phyloP scores from a whole-genome alignment of 2,329 filamentous ascomycete genomes.

The Calonectria leucothoes region DNA sequence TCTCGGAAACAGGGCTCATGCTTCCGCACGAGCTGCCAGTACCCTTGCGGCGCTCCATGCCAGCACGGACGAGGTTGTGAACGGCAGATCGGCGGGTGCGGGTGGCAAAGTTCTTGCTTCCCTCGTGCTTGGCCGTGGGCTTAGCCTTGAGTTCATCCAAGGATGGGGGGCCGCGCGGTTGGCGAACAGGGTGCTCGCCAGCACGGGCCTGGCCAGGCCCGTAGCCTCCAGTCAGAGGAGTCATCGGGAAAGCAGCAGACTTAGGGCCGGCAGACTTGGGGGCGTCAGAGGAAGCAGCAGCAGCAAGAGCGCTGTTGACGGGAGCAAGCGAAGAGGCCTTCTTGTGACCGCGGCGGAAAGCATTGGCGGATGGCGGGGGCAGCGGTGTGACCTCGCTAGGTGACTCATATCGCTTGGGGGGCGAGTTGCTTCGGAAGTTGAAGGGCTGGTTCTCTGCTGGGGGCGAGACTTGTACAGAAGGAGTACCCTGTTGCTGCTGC shows the following conservation, averaged over 20 bases:
- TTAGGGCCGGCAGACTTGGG: constrained; percentile 77
- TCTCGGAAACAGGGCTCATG: constrained; percentile 91
- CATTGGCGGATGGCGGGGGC: constrained; percentile 88
- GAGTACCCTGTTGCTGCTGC: constrained; percentile 65
- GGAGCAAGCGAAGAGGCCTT: constrained; percentile 83
- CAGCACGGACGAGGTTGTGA: constrained; percentile 90
- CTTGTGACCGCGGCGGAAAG: constrained; percentile 94
- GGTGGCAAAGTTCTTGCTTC: constrained; percentile 96
- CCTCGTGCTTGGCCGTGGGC: constrained; percentile 92
- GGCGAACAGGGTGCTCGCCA: constrained; percentile 92
- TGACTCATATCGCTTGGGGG: constrained; percentile 75
- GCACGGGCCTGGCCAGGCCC: constrained; percentile 93
- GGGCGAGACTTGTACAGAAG: constrained; percentile 85
- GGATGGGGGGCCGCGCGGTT: constrained; percentile 91
- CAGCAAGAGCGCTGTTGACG: constrained; percentile 62
- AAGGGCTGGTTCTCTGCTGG: constrained; percentile 70
- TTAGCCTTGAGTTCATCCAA: constrained; percentile 91
- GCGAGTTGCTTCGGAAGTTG: constrained; percentile 72
- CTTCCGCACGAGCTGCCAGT: constrained; percentile 79
- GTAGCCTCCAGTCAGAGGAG: constrained; percentile 86
- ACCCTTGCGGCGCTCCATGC: constrained; percentile 84
- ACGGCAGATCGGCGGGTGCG: constrained; percentile 93
- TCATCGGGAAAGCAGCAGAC: constrained; percentile 82
- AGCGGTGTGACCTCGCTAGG: constrained; percentile 77
- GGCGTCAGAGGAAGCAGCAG: constrained; percentile 54